A percentile compares a stretch with the other conserved stretches of the same genome.
Conservation (phyloP, 345 rosid species). For the Mallotus nudiflorus region DNA sequence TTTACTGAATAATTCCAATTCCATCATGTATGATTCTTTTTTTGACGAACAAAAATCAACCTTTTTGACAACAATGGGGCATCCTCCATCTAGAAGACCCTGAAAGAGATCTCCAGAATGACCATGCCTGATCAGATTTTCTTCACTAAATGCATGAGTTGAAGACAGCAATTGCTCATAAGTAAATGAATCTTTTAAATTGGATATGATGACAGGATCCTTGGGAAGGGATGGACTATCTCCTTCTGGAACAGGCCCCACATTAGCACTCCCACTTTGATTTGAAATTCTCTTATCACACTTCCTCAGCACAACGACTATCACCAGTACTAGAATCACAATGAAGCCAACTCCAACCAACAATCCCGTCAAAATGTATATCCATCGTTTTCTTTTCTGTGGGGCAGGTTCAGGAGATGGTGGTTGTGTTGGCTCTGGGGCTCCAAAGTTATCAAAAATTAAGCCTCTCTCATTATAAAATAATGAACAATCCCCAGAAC, state of each 20-base stretch:
- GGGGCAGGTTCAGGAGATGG: neutral
- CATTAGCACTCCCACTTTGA: constrained; percentile 47
- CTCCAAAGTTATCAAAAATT: constrained; percentile 16
- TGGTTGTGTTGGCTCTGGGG: constrained; percentile 3
- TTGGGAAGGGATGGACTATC: constrained; percentile 25
- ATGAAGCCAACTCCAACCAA: constrained; percentile 29
- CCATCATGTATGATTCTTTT: constrained; percentile 17
- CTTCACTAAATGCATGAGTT: constrained; percentile 23
- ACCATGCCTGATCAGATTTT: constrained; percentile 30
- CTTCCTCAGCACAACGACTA: constrained; percentile 38
- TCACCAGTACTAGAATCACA: constrained; percentile 34
- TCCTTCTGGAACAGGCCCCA: constrained; percentile 62
- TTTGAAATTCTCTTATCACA: constrained; percentile 27
- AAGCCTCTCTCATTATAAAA: constrained; percentile 26
- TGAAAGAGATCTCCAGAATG: constrained; percentile 36
- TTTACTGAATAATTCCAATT: constrained; percentile 29
- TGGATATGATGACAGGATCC: constrained; percentile 10
- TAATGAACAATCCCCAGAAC: constrained; percentile 19
- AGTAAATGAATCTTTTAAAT: constrained; percentile 23
- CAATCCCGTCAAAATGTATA: constrained; percentile 29
- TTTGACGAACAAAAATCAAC: constrained; percentile 9
- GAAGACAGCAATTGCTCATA: constrained; percentile 21
- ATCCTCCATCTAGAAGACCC: constrained; percentile 25
- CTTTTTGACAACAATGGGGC: constrained; percentile 22
- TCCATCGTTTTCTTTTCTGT: constrained; percentile 22